phyloP scores from a whole-genome alignment of 1,284 basidiomycete genomes.

The Xerocomus minutiporus region DNA sequence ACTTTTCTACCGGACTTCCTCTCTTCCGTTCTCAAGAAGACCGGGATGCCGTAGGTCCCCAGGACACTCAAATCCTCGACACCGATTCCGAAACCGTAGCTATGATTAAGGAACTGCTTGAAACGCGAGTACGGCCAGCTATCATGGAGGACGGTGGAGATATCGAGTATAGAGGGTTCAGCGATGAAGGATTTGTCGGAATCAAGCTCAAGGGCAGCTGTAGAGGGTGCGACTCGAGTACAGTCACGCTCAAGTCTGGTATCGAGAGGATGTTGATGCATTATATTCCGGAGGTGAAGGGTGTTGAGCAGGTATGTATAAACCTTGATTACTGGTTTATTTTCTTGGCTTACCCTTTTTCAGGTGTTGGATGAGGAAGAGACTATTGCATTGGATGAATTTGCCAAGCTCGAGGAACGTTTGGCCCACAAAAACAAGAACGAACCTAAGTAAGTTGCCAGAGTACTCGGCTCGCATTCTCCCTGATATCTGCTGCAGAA shows the following conservation, averaged over 20 bases:
- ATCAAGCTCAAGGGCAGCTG: constrained; percentile 96
- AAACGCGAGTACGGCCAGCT: constrained; percentile 91
- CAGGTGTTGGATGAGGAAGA: constrained; percentile 92
- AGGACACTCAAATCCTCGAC: constrained; percentile 94
- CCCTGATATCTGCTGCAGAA: constrained; percentile 38
- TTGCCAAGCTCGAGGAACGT: constrained; percentile 84
- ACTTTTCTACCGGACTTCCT: constrained; percentile 84
- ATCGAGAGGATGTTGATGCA: constrained; percentile 99
- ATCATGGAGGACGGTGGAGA: constrained; percentile 96
- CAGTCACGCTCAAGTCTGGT: constrained; percentile 92
- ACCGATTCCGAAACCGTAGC: constrained; percentile 97
- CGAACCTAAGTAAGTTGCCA: constrained; percentile 28
- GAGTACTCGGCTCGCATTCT: constrained; percentile 17
- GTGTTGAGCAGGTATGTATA: constrained; percentile 82
- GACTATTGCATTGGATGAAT: constrained; percentile 82
- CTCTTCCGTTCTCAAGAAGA: constrained; percentile 83
- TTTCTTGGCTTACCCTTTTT: constrained; percentile 9
- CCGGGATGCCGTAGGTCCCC: constrained; percentile 74
- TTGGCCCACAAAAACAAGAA: constrained; percentile 45
- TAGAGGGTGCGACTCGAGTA: constrained; percentile 88
- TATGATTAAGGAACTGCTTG: constrained; percentile 98
- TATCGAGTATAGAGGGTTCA: constrained; percentile 78
- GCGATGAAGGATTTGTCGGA: constrained; percentile 66
- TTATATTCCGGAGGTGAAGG: constrained; percentile 96
- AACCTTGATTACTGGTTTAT: constrained; percentile 5